These are phyloP conservation scores for Hanseniaspora lindneri DNA, from an alignment of 805 yeast species.

Conservation along the genomic window DNA sequence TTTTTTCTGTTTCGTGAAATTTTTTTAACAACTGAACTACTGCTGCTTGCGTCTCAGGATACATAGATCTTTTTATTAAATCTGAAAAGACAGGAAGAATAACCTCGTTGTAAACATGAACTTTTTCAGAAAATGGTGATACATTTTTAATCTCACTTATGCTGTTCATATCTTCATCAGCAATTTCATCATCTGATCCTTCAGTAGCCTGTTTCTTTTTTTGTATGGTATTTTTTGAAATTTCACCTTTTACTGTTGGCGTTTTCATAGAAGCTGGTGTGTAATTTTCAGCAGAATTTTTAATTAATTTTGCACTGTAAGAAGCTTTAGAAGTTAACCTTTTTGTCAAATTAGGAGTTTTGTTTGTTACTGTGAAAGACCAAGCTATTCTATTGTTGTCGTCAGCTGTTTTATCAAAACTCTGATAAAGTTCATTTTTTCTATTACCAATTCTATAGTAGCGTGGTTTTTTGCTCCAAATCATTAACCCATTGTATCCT, in stretches of 20 bases:
- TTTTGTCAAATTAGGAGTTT: conserved; percentile 13
- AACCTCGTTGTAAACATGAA: conserved; percentile 34
- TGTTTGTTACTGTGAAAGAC: conserved; percentile 1
- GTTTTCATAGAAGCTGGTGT: conserved; percentile 10
- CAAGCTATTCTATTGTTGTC: neutral
- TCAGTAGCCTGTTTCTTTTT: conserved; percentile 13
- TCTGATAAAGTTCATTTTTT: neutral
- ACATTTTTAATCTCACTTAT: neutral
- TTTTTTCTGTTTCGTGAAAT: conserved; percentile 37
- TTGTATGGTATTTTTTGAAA: neutral
- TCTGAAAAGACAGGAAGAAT: conserved; percentile 20
- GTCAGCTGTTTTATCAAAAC: neutral
- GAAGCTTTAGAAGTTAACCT: neutral
- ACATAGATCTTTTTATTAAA: conserved; percentile 36
- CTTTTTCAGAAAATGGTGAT: neutral
- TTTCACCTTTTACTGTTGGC: neutral
- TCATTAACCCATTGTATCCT: conserved; percentile 1
- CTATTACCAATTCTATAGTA: neutral
- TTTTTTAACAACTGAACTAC: conserved; percentile 35
- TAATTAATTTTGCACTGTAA: neutral
- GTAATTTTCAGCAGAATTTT: conserved; percentile 11
- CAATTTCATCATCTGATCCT: conserved; percentile 18
- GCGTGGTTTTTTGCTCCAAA: conserved; percentile 12
- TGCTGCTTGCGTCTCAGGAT: conserved; percentile 36
- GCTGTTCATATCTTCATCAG: conserved; percentile 8